phyloP scores from a whole-genome alignment of 2,329 filamentous ascomycete species.

The Paramyrothecium sp. region DNA sequence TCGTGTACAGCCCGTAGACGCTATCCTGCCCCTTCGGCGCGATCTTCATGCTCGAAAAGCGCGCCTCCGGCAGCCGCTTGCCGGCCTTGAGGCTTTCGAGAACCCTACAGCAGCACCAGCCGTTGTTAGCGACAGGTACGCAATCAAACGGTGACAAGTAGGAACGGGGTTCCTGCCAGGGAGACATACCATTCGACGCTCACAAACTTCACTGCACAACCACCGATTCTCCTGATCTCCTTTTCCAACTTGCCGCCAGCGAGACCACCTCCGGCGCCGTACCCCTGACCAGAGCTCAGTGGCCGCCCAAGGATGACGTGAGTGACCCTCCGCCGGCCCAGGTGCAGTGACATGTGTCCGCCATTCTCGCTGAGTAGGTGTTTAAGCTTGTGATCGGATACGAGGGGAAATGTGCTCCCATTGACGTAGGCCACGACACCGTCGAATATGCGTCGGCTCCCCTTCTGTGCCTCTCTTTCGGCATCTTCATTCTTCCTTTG shows the following conservation, averaged over 20 bases:
- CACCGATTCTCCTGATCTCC: slow-evolving; percentile 68
- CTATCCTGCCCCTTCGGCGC: slow-evolving; percentile 62
- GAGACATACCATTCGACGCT: slow-evolving; percentile 68
- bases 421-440: slow-evolving; percentile 81
- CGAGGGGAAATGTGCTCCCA: slow-evolving; percentile 75
- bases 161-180: neutral
- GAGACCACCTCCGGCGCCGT: slow-evolving; percentile 70
- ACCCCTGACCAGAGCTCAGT: slow-evolving; percentile 32
- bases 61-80: slow-evolving; percentile 70
- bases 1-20: slow-evolving; percentile 52
- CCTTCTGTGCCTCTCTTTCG: slow-evolving; percentile 34
- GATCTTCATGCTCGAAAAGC: slow-evolving; percentile 64
- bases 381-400: slow-evolving; percentile 87
- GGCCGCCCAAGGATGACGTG: slow-evolving; percentile 78
- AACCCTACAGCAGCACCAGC: slow-evolving; percentile 55
- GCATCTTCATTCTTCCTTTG: slow-evolving; percentile 48
- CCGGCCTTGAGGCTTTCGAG: slow-evolving; percentile 79
- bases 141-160: neutral
- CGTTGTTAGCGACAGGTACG: neutral
- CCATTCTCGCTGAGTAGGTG: slow-evolving; percentile 73
- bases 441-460: slow-evolving; percentile 56
- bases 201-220: slow-evolving; percentile 75
- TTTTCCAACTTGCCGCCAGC: slow-evolving; percentile 77
- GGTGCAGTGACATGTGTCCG: slow-evolving; percentile 65
- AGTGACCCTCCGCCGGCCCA: slow-evolving; percentile 73